These are phyloP conservation scores for Ichthyophthirius multifiliis DNA, from an alignment of 169 alveolate genomes.

Conservation along the genomic window DNA sequence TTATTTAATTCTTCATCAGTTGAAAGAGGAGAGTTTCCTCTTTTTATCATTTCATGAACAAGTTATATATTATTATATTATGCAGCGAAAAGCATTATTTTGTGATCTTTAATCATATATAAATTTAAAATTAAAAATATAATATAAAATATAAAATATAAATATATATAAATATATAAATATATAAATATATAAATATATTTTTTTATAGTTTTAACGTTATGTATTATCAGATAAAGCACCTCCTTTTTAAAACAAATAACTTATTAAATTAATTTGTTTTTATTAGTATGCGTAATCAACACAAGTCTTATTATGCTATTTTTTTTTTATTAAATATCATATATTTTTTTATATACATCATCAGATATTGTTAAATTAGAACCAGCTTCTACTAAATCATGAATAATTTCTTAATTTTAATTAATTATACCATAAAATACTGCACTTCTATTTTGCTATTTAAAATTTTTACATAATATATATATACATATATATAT, in stretches of 20 bases:
- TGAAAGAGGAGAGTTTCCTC: not conserved
- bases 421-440: not conserved
- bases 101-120: not conserved
- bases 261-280: not conserved
- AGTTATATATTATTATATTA: not conserved
- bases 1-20: not conserved
- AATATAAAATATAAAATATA: no score
- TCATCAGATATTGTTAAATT: not conserved
- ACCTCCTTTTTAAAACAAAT: constrained; percentile 1
- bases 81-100: not conserved
- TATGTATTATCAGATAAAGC: not conserved
- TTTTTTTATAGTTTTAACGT: not conserved
- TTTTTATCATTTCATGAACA: not conserved
- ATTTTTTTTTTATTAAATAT: not conserved
- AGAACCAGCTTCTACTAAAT: not conserved
- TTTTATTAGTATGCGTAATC: not conserved
- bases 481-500: not conserved
- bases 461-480: not conserved
- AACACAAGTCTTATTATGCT: constrained; percentile 1
- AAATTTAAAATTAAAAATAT: no score
- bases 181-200: not conserved
- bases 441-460: not conserved
- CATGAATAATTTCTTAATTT: not conserved
- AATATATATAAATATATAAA: no score
- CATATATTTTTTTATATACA: not conserved